These are phyloP conservation scores for Hypoxylon sp. DNA, from an alignment of 2,329 filamentous ascomycete genomes.

Conservation along the genomic window DNA sequence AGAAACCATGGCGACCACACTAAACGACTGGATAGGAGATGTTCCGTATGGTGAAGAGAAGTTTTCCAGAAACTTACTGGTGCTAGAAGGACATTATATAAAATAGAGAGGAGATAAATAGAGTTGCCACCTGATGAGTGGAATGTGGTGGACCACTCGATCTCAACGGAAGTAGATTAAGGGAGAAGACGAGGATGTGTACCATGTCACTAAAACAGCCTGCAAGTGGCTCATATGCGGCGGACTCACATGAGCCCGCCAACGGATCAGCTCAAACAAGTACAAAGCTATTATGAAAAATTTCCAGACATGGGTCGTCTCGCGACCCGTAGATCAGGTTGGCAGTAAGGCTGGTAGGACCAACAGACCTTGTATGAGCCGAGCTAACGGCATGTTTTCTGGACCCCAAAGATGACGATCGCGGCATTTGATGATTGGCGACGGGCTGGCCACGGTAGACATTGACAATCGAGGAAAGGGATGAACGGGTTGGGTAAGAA, in stretches of 20 bases:
- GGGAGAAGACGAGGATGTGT: conserved; percentile 39
- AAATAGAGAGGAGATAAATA: conserved; percentile 30
- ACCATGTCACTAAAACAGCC: conserved; percentile 39
- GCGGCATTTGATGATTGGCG: conserved; percentile 50
- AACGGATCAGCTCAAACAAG: conserved; percentile 33
- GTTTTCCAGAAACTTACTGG: conserved; percentile 43
- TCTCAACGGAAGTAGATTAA: conserved; percentile 39
- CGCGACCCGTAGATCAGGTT: conserved; percentile 32
- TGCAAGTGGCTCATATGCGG: conserved; percentile 25
- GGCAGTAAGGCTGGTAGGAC: conserved; percentile 27
- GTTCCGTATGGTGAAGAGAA: conserved; percentile 35
- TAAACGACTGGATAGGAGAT: conserved; percentile 27
- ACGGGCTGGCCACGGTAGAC: conserved; percentile 36
- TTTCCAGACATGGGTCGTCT: conserved; percentile 46
- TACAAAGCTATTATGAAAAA: conserved; percentile 32
- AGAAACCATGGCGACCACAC: conserved; percentile 51
- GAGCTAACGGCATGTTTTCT: conserved; percentile 40
- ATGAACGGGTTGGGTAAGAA: conserved; percentile 37
- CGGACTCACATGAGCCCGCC: conserved; percentile 39
- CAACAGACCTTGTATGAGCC: conserved; percentile 29
- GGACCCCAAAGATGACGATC: conserved; percentile 38
- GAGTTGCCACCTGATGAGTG: conserved; percentile 30
- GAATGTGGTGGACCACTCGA: conserved; percentile 28
- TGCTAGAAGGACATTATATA: conserved; percentile 28
- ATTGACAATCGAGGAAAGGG: conserved; percentile 37